Evolutionary conservation across 176 grass and related monocot species (phyloP).

Genomic region (Aegilops longissima): DNA sequence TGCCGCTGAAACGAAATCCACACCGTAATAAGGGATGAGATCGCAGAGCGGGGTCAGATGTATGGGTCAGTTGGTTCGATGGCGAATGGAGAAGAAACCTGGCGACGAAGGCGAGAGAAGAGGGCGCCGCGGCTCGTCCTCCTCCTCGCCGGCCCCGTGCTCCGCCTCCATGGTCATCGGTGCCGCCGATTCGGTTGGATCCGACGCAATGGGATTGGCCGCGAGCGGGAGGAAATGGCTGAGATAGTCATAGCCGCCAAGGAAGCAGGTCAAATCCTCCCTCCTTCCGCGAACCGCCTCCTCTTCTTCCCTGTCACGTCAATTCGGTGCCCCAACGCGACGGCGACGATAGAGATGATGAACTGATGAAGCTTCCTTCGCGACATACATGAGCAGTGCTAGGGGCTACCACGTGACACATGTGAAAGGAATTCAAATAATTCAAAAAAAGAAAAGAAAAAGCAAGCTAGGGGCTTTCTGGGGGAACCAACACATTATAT

Average conservation of each 20-base stretch:
- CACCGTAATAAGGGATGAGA: no score
- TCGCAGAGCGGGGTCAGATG: not conserved
- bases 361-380: not conserved
- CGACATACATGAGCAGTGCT: no score
- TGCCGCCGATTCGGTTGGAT: not conserved
- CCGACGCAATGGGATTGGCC: not conserved
- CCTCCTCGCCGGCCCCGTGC: constrained; percentile 7
- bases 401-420: no score
- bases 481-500: no score
- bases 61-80: not conserved
- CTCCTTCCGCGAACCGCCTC: not conserved
- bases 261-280: not conserved
- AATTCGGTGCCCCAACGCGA: not conserved
- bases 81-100: constrained; percentile 13
- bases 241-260: constrained; percentile 7
- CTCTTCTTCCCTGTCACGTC: not conserved
- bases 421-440: no score
- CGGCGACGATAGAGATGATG: not conserved
- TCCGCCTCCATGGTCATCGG: constrained; percentile 16
- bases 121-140: constrained; percentile 24
- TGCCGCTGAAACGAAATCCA: not conserved
- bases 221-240: not conserved
- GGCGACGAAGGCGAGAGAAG: constrained; percentile 16
- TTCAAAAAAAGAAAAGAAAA: no score
- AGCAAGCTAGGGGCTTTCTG: no score